Evolutionary conservation across 1,284 basidiomycete species (phyloP).

Genomic region (Tetrapyrgos nigripes): DNA sequence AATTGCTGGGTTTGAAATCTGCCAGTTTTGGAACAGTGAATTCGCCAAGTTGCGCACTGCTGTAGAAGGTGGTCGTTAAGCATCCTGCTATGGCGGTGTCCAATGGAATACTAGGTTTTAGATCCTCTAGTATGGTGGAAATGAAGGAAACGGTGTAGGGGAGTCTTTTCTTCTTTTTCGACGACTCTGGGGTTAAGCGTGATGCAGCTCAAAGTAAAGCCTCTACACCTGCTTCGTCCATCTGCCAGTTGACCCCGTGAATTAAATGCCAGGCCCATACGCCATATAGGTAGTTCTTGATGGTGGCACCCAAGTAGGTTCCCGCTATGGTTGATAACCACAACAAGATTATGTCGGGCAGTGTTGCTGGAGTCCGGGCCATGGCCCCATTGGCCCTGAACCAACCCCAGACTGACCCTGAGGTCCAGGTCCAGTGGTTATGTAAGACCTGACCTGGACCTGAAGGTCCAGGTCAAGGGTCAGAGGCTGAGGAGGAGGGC

Average conservation of each 20-base stretch:
- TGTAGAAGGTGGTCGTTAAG: slow-evolving; percentile 39
- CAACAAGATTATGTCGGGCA: too few relatives aligned
- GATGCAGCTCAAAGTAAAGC: slow-evolving; percentile 16
- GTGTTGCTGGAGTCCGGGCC: too few relatives aligned
- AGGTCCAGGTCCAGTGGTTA: too few relatives aligned
- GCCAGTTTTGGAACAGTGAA: too few relatives aligned
- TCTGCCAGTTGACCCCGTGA: slow-evolving; percentile 23
- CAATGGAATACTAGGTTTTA: neutral
- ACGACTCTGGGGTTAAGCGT: slow-evolving; percentile 16
- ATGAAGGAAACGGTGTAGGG: slow-evolving; percentile 20
- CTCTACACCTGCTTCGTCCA: slow-evolving; percentile 10
- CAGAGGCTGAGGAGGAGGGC: too few relatives aligned
- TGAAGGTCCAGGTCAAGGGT: too few relatives aligned
- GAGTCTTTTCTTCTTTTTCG: neutral
- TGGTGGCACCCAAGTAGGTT: slow-evolving; percentile 18
- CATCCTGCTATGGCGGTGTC: slow-evolving; percentile 16
- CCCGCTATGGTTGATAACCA: neutral
- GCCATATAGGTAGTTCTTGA: slow-evolving; percentile 26
- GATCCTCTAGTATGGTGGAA: neutral
- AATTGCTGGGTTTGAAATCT: too few relatives aligned
- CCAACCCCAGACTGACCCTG: too few relatives aligned
- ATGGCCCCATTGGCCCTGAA: too few relatives aligned
- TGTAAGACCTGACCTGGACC: too few relatives aligned
- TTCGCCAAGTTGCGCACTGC: slow-evolving; percentile 22
- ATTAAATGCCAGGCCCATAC: slow-evolving; percentile 32